Percentiles rank a stretch among this genome's conserved stretches.
Evolutionary conservation across 2,329 filamentous ascomycete genomes (phyloP).

Genomic region (Mariannaea elegans): DNA sequence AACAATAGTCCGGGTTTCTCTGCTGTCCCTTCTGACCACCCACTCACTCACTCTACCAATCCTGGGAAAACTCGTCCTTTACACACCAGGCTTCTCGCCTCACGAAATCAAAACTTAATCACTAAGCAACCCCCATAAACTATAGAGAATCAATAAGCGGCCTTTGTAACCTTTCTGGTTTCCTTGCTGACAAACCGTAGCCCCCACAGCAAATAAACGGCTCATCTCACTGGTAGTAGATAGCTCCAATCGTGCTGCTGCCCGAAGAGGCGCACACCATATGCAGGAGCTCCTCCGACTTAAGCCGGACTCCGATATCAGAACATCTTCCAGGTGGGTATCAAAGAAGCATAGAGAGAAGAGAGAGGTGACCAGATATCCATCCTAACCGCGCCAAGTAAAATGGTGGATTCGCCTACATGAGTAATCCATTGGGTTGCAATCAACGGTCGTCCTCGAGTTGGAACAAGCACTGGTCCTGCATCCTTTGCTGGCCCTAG

Average conservation of each 20-base stretch:
- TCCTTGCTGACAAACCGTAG: not conserved
- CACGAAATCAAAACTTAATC: not conserved
- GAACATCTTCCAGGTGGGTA: too few species aligned
- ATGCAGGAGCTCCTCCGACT: conserved; percentile 1
- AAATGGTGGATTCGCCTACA: not conserved
- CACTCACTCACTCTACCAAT: too few species aligned
- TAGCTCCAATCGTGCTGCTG: not conserved
- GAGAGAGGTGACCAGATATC: not conserved
- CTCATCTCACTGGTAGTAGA: not conserved
- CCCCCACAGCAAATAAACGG: not conserved
- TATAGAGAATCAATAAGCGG: not conserved
- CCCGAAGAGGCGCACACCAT: not conserved
- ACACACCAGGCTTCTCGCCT: not conserved
- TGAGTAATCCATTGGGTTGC: conserved; percentile 11
- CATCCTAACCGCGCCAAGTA: not conserved
- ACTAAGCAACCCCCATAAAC: not conserved
- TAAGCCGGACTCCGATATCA: not conserved
- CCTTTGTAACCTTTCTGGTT: not conserved
- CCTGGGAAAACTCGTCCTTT: too few species aligned
- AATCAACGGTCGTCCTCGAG: not conserved
- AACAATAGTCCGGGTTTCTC: too few species aligned
- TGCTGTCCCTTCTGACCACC: too few species aligned
- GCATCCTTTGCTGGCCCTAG: not conserved
- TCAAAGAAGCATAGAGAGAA: not conserved
- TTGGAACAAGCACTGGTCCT: too few species aligned